Percentiles rank a stretch among this genome's conserved stretches.
Evolutionary conservation across 257 asterid species (phyloP).

Genomic region (Leptodermis oblonga): DNA sequence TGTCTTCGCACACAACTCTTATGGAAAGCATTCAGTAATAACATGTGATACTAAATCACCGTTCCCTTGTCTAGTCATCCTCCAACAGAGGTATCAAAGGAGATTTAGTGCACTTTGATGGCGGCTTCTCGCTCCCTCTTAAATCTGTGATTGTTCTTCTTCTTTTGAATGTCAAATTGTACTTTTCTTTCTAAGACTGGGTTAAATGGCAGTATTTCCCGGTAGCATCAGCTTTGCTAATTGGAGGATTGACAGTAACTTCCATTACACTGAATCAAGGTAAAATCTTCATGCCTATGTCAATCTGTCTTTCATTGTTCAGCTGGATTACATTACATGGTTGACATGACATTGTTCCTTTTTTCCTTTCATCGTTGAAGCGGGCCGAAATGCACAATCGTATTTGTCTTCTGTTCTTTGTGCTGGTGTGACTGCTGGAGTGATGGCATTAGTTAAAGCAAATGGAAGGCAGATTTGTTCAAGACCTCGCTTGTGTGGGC

Average conservation of each 20-base stretch:
- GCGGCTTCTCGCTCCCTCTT: neutral
- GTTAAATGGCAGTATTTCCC: slow-evolving; percentile 74
- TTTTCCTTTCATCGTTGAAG: slow-evolving; percentile 23
- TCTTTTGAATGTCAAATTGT: neutral
- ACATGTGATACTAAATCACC: too few relatives aligned
- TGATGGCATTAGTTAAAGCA: slow-evolving; percentile 74
- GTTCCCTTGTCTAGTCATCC: too few relatives aligned
- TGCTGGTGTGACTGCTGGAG: slow-evolving; percentile 77
- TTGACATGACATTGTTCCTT: neutral
- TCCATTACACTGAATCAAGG: slow-evolving; percentile 90
- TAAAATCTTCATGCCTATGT: slow-evolving; percentile 15
- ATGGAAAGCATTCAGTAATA: too few relatives aligned
- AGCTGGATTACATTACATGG: neutral
- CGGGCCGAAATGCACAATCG: slow-evolving; percentile 63
- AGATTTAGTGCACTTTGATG: neutral
- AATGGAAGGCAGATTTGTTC: slow-evolving; percentile 95
- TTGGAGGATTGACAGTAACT: slow-evolving; percentile 93
- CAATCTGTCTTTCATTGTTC: neutral
- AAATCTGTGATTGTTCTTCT: neutral
- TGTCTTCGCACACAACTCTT: too few relatives aligned
- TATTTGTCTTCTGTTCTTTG: slow-evolving; percentile 60
- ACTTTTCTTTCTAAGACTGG: neutral
- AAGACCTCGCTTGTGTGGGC: slow-evolving; percentile 87
- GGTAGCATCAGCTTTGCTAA: slow-evolving; percentile 86
- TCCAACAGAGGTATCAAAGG: neutral